Evolutionary conservation across 2,329 filamentous ascomycete genomes (phyloP), one percentile per base, ranked within the genome.

Genomic region (Aspergillus sp.): DNA sequence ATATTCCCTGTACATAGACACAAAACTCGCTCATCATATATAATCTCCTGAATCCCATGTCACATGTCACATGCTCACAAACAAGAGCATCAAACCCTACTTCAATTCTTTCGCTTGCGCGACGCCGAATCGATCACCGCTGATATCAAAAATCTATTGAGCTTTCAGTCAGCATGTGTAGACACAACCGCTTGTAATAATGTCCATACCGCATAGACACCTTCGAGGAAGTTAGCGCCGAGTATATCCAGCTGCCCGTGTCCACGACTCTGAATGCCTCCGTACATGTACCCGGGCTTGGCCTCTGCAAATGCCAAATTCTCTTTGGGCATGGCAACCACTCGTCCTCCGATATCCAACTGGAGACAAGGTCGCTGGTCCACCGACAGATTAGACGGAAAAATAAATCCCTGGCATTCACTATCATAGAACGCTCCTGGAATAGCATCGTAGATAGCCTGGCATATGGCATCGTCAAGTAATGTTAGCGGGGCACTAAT

Each of bases 401-500:
- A 86, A 22, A 84, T 70, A 62, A 81, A 90, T 35, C 85, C 87
- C 65, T 87, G 84, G 50, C 82, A 76, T 2, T 65, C 59, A 11
- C 70, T 61, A 57, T 85, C 79, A 62, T 85, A 85, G 43, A 68
- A 75, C 9, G 83, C 76, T 13, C 84, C 85, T 3, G 81, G 79
- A 53, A 90, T 88, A 30, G 79, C 73, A 47, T 73, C 74, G 67
- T 90, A 90, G 56, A 90, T 77, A 2, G 79, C 79, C 53, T 84
- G 72, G 64, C 82, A 85, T 11, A 82, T 77, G 1, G 70, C 64
- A 63, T 90, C 87, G 38, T 81, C 79, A 44, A 89, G 76, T 30
- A 90, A 76, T 1, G 81, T 81, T 46, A 90, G 78, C 0, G 86
- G 87, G 26, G 86, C 89, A 50, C 86, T 87, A 0, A 87, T 90